A percentile compares a stretch with the other conserved stretches of the same genome.
Conservation (phyloP, 148 eudicot species). For the Fagopyrum homotropicum region DNA sequence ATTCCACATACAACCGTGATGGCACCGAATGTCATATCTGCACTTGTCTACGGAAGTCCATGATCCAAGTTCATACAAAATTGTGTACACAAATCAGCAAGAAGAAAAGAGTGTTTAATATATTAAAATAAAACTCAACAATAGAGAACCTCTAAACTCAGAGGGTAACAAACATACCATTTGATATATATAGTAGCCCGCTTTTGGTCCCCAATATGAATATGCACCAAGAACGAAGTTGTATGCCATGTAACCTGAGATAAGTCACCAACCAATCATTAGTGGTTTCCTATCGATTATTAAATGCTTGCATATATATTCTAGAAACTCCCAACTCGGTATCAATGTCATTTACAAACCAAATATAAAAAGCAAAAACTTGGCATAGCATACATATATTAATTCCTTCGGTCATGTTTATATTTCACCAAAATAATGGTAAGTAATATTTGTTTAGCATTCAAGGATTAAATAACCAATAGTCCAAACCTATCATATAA, state of each 20-base stretch:
- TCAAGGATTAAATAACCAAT: background rate
- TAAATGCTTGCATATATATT: background rate
- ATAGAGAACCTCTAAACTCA: background rate
- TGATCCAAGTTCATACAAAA: background rate
- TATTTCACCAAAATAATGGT: background rate
- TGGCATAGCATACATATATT: too few species aligned
- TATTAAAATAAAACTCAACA: background rate
- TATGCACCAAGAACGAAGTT: constrained; percentile 90
- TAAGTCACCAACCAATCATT: background rate
- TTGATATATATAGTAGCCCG: constrained; percentile 73
- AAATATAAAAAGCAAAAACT: background rate
- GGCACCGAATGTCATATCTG: constrained; percentile 84
- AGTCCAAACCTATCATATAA: background rate
- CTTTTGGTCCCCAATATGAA: constrained; percentile 99
- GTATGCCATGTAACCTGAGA: constrained; percentile 63
- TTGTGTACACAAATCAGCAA: background rate
- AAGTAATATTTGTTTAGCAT: too few species aligned
- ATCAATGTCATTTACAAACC: background rate
- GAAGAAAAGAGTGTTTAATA: background rate
- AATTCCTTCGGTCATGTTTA: too few species aligned
- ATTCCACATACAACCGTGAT: constrained; percentile 77
- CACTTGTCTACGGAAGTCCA: constrained; percentile 43
- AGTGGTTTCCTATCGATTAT: background rate
- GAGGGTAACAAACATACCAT: constrained; percentile 45
- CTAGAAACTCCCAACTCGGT: background rate